A percentile compares a stretch with the other conserved stretches of the same genome.
These are phyloP conservation scores for Nakaseomyces nivariensis DNA, from an alignment of 1,139 yeast genomes.

Conservation along the genomic window DNA sequence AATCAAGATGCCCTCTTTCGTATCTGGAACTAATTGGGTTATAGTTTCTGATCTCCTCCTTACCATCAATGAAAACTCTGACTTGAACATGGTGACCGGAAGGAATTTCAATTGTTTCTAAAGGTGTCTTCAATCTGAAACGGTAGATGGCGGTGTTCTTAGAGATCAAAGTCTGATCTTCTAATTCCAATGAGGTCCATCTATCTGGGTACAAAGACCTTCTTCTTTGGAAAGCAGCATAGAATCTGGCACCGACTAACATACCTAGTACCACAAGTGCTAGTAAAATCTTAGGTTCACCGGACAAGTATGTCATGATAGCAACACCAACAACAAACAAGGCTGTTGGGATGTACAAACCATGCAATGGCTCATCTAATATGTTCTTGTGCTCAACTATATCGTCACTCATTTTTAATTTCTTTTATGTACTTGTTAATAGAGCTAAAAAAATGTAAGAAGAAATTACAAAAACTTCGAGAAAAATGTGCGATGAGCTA, in stretches of 20 bases:
- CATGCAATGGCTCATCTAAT: slow-evolving; percentile 58
- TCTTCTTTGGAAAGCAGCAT: slow-evolving; percentile 38
- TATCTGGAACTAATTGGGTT: slow-evolving; percentile 64
- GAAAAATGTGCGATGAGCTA: slow-evolving; percentile 3
- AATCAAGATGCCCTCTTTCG: slow-evolving; percentile 65
- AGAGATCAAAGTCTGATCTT: slow-evolving; percentile 61
- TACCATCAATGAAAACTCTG: slow-evolving; percentile 44
- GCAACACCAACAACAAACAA: slow-evolving; percentile 53
- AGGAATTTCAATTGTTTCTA: slow-evolving; percentile 55
- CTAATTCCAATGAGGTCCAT: slow-evolving; percentile 58
- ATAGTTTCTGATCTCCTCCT: slow-evolving; percentile 56
- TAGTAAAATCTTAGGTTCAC: slow-evolving; percentile 39
- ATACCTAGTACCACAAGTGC: slow-evolving; percentile 25
- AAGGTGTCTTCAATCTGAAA: slow-evolving; percentile 50
- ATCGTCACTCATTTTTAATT: slow-evolving; percentile 2
- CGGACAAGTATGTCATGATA: slow-evolving; percentile 37
- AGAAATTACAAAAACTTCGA: background rate
- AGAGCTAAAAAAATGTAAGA: background rate
- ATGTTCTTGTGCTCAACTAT: slow-evolving; percentile 34
- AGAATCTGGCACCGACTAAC: slow-evolving; percentile 39
- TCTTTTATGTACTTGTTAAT: background rate
- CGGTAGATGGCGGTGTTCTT: slow-evolving; percentile 65
- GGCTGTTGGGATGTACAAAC: slow-evolving; percentile 57
- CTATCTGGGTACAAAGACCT: slow-evolving; percentile 40
- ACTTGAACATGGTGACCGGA: slow-evolving; percentile 65